Evolutionary conservation across 1,139 yeast genomes (phyloP).

Genomic region (Debaryomyces psychrophilus): DNA sequence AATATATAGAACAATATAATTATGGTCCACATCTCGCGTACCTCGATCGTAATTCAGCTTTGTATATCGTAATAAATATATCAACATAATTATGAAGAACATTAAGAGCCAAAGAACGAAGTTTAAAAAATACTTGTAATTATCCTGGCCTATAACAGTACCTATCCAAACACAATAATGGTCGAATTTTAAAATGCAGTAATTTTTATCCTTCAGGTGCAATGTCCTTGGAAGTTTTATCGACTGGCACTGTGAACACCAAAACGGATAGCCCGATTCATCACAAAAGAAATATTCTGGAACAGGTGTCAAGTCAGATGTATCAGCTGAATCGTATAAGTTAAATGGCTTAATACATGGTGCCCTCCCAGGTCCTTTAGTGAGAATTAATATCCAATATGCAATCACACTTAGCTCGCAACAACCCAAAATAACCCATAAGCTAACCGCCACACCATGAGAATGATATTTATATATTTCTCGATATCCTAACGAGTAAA

Average conservation of each 20-base stretch:
- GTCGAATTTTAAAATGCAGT: slow-evolving; percentile 62
- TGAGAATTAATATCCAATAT: slow-evolving; percentile 37
- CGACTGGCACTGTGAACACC: slow-evolving; percentile 58
- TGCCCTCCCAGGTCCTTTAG: slow-evolving; percentile 40
- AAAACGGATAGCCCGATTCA: slow-evolving; percentile 60
- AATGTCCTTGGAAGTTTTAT: slow-evolving; percentile 57
- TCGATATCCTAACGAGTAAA: slow-evolving; percentile 40
- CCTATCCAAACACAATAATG: slow-evolving; percentile 73
- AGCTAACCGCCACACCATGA: slow-evolving; percentile 34
- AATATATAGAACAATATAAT: slow-evolving; percentile 47
- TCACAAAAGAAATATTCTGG: slow-evolving; percentile 63
- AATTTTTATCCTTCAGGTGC: slow-evolving; percentile 51
- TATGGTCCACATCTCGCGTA: slow-evolving; percentile 41
- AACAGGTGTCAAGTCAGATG: slow-evolving; percentile 20
- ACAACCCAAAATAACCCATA: slow-evolving; percentile 39
- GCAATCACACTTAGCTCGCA: slow-evolving; percentile 26
- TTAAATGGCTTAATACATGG: slow-evolving; percentile 31
- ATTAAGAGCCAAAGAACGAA: slow-evolving; percentile 41
- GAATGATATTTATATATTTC: slow-evolving; percentile 37
- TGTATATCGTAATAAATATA: slow-evolving; percentile 33
- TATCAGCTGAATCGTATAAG: slow-evolving; percentile 23
- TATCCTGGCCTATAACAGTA: slow-evolving; percentile 55
- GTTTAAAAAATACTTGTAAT: slow-evolving; percentile 56
- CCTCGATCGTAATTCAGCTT: slow-evolving; percentile 25
- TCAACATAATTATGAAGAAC: slow-evolving; percentile 32